These are phyloP conservation scores for Penicillium cataractarum DNA, from an alignment of 495 filamentous ascomycete species.

Conservation along the genomic window DNA sequence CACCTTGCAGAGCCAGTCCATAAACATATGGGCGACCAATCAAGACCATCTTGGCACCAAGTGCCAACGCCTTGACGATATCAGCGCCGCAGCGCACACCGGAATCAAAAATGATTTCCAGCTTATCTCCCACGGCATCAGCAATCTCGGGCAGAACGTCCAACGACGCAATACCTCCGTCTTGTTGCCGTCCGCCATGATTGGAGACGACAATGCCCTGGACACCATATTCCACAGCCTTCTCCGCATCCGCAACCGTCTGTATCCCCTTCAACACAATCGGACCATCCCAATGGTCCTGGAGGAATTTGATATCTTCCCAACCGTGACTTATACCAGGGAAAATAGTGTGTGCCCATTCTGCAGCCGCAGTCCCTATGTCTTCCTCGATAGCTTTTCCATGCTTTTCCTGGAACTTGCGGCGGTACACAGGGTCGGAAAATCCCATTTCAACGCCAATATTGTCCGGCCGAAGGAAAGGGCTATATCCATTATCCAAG, in stretches of 20 bases:
- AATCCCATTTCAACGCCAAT: constrained; percentile 56
- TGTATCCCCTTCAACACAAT: constrained; percentile 24
- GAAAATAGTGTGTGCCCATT: neutral
- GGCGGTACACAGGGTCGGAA: constrained; percentile 58
- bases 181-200: constrained; percentile 22
- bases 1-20: constrained; percentile 21
- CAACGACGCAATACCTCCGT: constrained; percentile 19
- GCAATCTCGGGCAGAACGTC: constrained; percentile 21
- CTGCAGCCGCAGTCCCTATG: neutral
- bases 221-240: constrained; percentile 21
- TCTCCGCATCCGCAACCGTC: constrained; percentile 20
- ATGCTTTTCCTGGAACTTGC: constrained; percentile 42
- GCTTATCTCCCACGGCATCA: constrained; percentile 16
- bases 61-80: constrained; percentile 22
- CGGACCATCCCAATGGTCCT: constrained; percentile 23
- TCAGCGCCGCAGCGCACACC: constrained; percentile 23
- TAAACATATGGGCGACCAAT: constrained; percentile 26
- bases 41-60: constrained; percentile 20
- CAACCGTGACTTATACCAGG: neutral
- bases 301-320: constrained; percentile 25
- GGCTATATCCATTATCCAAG: constrained; percentile 22
- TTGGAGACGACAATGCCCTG: constrained; percentile 24
- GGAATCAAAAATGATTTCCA: constrained; percentile 20
- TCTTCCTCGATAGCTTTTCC: constrained; percentile 30
- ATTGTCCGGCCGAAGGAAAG: constrained; percentile 52